Percentiles rank a stretch among this genome's conserved stretches.
phyloP scores from a whole-genome alignment of 176 grass and related monocot genomes.

The Oryza rufipogon region DNA sequence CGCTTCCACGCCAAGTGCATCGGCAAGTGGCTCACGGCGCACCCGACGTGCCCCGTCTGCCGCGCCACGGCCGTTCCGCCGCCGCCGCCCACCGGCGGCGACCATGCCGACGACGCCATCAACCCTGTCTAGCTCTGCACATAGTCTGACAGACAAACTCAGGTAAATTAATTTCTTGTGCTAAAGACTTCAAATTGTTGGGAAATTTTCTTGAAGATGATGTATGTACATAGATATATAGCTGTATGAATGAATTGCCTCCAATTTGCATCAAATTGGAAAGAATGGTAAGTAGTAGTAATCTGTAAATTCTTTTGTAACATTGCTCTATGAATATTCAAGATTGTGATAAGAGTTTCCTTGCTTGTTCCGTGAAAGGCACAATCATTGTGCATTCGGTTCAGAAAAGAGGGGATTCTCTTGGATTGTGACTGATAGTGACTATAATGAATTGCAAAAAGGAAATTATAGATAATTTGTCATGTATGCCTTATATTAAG shows the following conservation, averaged over 20 bases:
- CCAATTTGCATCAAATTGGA: background rate
- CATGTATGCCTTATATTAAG: no score
- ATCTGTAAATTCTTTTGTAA: slow-evolving; percentile 2
- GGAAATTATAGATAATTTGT: no score
- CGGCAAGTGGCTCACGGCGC: slow-evolving; percentile 70
- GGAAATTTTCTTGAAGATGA: slow-evolving; percentile 9
- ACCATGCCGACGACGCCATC: slow-evolving; percentile 33
- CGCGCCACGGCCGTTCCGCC: slow-evolving; percentile 45
- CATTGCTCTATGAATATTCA: background rate
- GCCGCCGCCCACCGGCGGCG: background rate
- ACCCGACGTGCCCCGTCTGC: slow-evolving; percentile 68
- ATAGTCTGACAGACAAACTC: slow-evolving; percentile 17
- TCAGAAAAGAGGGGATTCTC: no score
- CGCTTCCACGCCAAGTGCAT: slow-evolving; percentile 73
- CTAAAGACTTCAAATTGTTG: background rate
- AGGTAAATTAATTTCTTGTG: background rate
- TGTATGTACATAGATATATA: background rate
- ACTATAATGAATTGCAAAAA: background rate
- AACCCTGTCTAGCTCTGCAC: slow-evolving; percentile 48
- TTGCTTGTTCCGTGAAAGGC: background rate
- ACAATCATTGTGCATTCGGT: background rate
- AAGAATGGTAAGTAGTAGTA: background rate
- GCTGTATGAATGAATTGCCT: background rate
- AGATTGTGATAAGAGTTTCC: background rate
- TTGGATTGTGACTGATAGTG: background rate